Evolutionary conservation across 345 rosid species (phyloP).

Genomic region (Eucalyptus dawsonii): DNA sequence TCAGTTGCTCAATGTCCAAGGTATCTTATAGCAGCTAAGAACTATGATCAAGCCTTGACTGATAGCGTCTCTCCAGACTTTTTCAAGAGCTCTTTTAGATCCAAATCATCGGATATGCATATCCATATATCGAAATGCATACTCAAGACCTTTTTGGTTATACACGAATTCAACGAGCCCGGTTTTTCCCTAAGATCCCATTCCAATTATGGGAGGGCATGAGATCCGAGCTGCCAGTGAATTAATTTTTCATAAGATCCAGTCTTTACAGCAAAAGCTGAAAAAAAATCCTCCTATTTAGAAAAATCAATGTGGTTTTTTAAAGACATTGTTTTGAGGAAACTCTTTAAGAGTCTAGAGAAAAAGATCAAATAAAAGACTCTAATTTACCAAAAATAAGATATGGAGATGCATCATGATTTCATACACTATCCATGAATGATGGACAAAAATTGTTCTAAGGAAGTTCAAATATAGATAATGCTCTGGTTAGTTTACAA

Average conservation of each 20-base stretch:
- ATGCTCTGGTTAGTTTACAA: neutral
- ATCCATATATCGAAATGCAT: neutral
- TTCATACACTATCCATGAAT: neutral
- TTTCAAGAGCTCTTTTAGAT: neutral
- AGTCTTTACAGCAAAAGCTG: neutral
- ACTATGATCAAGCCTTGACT: neutral
- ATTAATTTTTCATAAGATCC: neutral
- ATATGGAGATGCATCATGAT: fast-evolving
- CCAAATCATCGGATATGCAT: neutral
- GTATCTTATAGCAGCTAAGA: neutral
- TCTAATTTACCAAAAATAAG: neutral
- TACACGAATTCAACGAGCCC: neutral
- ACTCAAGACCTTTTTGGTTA: neutral
- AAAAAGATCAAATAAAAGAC: neutral
- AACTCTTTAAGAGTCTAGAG: neutral
- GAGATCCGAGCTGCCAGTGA: neutral
- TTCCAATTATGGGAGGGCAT: neutral
- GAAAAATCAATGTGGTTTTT: neutral
- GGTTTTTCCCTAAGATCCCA: neutral
- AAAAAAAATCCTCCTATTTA: neutral
- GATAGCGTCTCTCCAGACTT: neutral
- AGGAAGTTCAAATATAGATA: neutral
- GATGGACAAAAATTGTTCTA: neutral
- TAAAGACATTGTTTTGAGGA: neutral
- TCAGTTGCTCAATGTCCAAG: neutral